Evolutionary conservation across 2,329 filamentous ascomycete genomes (phyloP), one percentile per base, ranked within the genome.

Genomic region (Clarireedia sp.): DNA sequence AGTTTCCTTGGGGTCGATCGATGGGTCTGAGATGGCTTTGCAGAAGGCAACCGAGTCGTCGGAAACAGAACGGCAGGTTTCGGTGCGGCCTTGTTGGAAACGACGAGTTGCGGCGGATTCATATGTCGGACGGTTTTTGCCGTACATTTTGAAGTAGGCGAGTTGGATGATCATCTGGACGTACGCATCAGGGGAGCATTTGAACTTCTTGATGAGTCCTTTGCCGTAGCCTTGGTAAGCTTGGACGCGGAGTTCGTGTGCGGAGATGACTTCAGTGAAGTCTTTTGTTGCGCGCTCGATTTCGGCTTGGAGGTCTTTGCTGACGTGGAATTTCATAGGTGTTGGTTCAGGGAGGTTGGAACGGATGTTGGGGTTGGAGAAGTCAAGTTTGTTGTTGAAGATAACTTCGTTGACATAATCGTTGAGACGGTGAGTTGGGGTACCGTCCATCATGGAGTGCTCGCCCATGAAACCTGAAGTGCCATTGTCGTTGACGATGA

Each of bases 361-460:
- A 66, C 94, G 90, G 58, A 95, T 73, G 38, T 76, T 75, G 7
- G 89, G 80, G 69, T 90, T 81, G 58, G 86, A 87, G 69, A 96
- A 89, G 72, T 96, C 90, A 57, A 99, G 83, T 71, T 94, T 95
- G 75, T 96, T 92, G 75, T 86, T 86, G 74, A 96, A 91, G 71
- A 97, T 96, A 67, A 89, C 81, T 69, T 88, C 84, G 75, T 92
- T 95, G 69, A 95, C 81, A 68, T 90, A 94, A 78, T 99, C 94
- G 72, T 96, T 99, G 16, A 99, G 80, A 45, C 95, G 87, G 74
- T 97, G 94, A 2, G 95, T 99, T 1, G 95, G 91, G 6, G 94
- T 99, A 62, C 95, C 94, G 70, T 99, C 94, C 95, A 99, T 99
- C 94, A 99, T 97, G 66, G 89, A 95, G 79, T 99, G 94, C 75